Evolutionary conservation across 2,329 filamentous ascomycete genomes (phyloP).

Genomic region (Trichophyton mentagrophytes): DNA sequence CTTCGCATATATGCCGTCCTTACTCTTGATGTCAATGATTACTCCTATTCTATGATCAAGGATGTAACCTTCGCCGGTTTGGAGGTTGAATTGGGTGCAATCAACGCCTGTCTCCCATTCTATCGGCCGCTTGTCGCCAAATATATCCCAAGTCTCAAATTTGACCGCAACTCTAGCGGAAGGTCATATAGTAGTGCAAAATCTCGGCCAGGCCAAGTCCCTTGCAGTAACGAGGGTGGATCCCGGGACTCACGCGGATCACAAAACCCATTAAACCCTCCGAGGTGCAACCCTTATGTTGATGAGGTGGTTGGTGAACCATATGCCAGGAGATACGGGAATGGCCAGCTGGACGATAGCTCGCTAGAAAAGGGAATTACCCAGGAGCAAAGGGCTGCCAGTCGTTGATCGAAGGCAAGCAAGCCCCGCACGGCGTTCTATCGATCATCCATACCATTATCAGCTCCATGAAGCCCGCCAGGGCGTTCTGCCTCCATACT

Average conservation of each 20-base stretch:
- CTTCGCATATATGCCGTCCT: conserved; percentile 2
- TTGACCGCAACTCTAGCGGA: not conserved
- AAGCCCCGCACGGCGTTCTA: too few species aligned
- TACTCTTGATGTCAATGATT: not conserved
- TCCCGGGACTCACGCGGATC: not conserved
- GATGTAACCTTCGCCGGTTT: not conserved
- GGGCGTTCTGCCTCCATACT: not conserved
- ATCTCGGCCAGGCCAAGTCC: not conserved
- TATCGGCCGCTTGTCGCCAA: not conserved
- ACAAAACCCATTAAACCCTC: not conserved
- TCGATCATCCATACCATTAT: too few species aligned
- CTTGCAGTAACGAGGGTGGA: not conserved
- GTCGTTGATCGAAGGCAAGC: not conserved
- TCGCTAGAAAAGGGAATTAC: not conserved
- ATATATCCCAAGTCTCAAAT: not conserved
- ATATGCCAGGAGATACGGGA: not conserved
- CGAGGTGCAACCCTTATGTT: not conserved
- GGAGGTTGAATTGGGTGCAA: conserved; percentile 1
- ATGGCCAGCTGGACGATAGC: not conserved
- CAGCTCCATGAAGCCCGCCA: not conserved
- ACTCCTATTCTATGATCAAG: not conserved
- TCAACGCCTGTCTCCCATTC: conserved; percentile 4
- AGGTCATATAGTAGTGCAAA: not conserved
- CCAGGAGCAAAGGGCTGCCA: not conserved
- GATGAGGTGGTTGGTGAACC: not conserved